These are phyloP conservation scores for Lodderomyces elongisporus DNA, from an alignment of 1,139 yeast species.

Conservation along the genomic window DNA sequence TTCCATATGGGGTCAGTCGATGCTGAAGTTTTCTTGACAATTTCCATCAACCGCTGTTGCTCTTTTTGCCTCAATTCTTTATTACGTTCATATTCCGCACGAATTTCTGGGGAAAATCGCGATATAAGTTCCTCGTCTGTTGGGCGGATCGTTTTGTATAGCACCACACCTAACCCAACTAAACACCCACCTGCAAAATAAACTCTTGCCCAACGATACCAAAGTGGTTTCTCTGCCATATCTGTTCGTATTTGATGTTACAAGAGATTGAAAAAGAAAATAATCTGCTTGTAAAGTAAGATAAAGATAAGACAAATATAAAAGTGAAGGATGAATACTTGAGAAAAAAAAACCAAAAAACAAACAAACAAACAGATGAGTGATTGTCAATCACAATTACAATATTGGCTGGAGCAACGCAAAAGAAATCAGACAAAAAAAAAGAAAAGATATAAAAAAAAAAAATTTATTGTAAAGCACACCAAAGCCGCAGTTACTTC, in stretches of 20 bases:
- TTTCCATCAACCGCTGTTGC: slow-evolving; percentile 60
- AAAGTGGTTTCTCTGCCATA: slow-evolving; percentile 35
- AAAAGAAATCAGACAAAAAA: too few relatives aligned
- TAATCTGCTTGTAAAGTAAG: background rate
- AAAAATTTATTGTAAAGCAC: too few relatives aligned
- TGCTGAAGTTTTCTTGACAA: slow-evolving; percentile 55
- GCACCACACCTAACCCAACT: slow-evolving; percentile 60
- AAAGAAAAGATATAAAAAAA: too few relatives aligned
- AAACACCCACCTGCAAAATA: slow-evolving; percentile 55
- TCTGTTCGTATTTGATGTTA: background rate
- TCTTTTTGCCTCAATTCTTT: slow-evolving; percentile 59
- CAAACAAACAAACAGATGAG: too few relatives aligned
- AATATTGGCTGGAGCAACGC: too few relatives aligned
- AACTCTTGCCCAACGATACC: slow-evolving; percentile 60
- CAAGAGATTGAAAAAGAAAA: too few relatives aligned
- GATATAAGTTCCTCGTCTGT: slow-evolving; percentile 76
- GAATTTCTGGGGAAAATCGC: slow-evolving; percentile 74
- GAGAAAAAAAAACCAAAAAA: too few relatives aligned
- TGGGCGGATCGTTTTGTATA: slow-evolving; percentile 71
- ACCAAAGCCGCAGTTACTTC: too few relatives aligned
- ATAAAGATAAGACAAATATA: background rate
- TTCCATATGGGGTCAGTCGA: slow-evolving; percentile 79
- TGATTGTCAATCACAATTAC: too few relatives aligned
- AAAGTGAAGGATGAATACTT: too few relatives aligned
- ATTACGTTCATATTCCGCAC: slow-evolving; percentile 70